Evolutionary conservation across 1,284 basidiomycete genomes (phyloP).

Genomic region (Cryptococcus wingfieldii): DNA sequence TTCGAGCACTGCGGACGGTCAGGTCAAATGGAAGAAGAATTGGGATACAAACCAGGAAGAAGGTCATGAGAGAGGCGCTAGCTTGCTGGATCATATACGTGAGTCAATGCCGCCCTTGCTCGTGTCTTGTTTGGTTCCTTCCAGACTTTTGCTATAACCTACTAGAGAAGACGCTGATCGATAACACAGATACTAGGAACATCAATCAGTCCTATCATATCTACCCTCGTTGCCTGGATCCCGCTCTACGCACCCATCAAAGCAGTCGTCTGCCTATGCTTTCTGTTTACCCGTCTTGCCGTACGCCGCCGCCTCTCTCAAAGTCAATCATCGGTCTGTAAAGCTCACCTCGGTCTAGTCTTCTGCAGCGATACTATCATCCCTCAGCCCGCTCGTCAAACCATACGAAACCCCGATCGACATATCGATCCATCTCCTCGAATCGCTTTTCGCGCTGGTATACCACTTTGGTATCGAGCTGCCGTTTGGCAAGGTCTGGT

Average conservation of each 20-base stretch:
- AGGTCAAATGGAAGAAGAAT: conserved; percentile 32
- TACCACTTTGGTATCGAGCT: conserved; percentile 15
- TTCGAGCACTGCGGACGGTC: conserved; percentile 27
- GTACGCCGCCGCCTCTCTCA: conserved; percentile 14
- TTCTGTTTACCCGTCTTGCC: conserved; percentile 22
- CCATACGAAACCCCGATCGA: conserved; percentile 38
- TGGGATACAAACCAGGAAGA: conserved; percentile 25
- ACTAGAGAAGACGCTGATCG: not conserved
- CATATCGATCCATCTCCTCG: conserved; percentile 28
- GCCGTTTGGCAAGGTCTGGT: conserved; percentile 3
- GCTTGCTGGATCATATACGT: conserved; percentile 37
- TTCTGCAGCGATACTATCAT: conserved; percentile 21
- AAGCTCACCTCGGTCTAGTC: conserved; percentile 11
- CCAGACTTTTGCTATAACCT: too few relatives aligned
- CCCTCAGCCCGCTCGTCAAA: conserved; percentile 21
- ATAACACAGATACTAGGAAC: conserved; percentile 17
- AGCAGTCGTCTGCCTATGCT: conserved; percentile 13
- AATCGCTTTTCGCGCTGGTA: conserved; percentile 16
- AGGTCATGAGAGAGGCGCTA: conserved; percentile 27
- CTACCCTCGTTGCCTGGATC: conserved; percentile 30
- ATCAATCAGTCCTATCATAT: conserved; percentile 7
- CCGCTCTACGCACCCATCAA: conserved; percentile 36
- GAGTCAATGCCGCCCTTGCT: conserved; percentile 4
- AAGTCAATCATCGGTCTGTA: not conserved
- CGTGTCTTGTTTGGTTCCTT: not conserved